phyloP scores from a whole-genome alignment of 768 basidiomycete species.

The Rhodotorula kratochvilovae region DNA sequence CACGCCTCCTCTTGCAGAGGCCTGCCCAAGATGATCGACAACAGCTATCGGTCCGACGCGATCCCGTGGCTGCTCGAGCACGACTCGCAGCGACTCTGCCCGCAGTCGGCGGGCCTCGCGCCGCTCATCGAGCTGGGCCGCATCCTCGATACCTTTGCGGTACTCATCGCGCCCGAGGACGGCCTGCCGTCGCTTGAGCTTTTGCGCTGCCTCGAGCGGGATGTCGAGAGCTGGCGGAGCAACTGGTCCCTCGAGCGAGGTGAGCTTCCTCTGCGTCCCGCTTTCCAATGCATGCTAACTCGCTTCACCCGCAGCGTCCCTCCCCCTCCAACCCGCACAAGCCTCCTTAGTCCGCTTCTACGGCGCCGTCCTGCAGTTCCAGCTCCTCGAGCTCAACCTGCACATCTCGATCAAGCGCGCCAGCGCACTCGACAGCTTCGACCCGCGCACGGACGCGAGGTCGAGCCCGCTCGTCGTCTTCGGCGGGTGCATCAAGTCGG shows the following conservation, averaged over 20 bases:
- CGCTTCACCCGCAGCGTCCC: background rate
- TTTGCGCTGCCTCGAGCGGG: slow-evolving; percentile 1
- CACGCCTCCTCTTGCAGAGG: background rate
- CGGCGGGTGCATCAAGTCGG: background rate
- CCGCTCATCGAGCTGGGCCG: slow-evolving; percentile 21
- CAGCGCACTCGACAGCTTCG: background rate
- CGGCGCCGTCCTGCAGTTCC: slow-evolving; percentile 8
- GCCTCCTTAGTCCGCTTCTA: slow-evolving; percentile 15
- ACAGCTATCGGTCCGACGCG: background rate
- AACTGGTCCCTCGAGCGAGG: slow-evolving; percentile 8
- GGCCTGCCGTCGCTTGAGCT: slow-evolving; percentile 9
- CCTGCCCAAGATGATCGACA: slow-evolving; percentile 17
- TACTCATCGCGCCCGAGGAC: slow-evolving; percentile 1
- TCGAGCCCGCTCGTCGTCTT: background rate
- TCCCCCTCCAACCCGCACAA: slow-evolving; percentile 1
- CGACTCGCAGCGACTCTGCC: background rate
- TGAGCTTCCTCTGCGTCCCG: background rate
- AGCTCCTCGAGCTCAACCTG: slow-evolving; percentile 19
- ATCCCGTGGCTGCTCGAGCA: slow-evolving; percentile 20
- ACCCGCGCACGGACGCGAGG: background rate
- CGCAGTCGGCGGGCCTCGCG: slow-evolving; percentile 7
- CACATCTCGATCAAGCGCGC: slow-evolving; percentile 5
- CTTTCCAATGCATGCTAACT: accelerated
- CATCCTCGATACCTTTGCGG: slow-evolving; percentile 20
- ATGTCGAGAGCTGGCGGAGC: background rate